A percentile compares a stretch with the other conserved stretches of the same genome.
Conservation (phyloP, 768 basidiomycete species). For the Candolleomyces eurysporus region DNA sequence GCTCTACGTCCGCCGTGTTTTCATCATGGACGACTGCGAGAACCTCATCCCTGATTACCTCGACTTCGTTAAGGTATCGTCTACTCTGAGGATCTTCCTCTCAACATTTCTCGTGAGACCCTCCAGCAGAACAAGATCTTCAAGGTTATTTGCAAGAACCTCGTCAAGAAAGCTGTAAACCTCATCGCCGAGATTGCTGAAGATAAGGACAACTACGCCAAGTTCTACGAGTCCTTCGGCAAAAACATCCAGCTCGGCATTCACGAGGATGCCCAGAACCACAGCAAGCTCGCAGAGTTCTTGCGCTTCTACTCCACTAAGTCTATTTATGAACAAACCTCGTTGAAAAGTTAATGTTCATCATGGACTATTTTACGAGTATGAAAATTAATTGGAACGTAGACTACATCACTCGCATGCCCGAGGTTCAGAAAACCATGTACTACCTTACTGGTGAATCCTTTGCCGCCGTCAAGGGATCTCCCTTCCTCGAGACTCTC, state of each 20-base stretch:
- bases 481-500: constrained; percentile 99
- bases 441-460: constrained; percentile 99
- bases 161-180: constrained; percentile 98
- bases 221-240: constrained; percentile 98
- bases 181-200: constrained; percentile 94
- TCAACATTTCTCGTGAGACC: constrained; percentile 99
- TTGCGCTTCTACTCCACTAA: constrained; percentile 98
- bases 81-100: constrained; percentile 98
- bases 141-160: constrained; percentile 99
- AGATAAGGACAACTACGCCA: constrained; percentile 97
- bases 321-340: constrained; percentile 83
- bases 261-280: constrained; percentile 98
- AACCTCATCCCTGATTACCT: constrained; percentile 99
- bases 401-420: constrained; percentile 99
- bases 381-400: background rate
- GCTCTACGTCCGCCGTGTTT: constrained; percentile 99
- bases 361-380: background rate
- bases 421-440: constrained; percentile 96
- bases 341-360: constrained; percentile 74
- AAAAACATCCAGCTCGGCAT: constrained; percentile 99
- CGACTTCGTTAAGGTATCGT: constrained; percentile 99
- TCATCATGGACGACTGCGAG: constrained; percentile 99
- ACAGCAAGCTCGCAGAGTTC: constrained; percentile 99
- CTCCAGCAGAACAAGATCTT: constrained; percentile 99
- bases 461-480: constrained; percentile 84